Evolutionary conservation across 768 basidiomycete genomes (phyloP).

Genomic region (Rhodotorula diobovata): DNA sequence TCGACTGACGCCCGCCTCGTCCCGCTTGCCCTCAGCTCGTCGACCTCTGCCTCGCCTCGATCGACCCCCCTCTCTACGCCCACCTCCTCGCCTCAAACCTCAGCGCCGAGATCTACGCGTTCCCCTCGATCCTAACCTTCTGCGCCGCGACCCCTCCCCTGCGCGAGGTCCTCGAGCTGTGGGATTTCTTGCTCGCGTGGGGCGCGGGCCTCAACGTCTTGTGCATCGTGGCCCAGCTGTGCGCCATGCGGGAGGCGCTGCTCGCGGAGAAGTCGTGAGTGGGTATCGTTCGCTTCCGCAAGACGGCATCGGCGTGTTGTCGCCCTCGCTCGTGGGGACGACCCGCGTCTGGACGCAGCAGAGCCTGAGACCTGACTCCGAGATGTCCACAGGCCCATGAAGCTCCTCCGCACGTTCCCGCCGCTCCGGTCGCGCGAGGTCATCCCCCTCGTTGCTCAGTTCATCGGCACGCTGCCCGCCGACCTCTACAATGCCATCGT

Average conservation of each 20-base stretch:
- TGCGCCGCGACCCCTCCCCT: constrained; percentile 96
- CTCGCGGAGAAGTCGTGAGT: constrained; percentile 69
- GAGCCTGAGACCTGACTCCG: not conserved
- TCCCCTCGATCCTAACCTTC: constrained; percentile 89
- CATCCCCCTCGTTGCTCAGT: constrained; percentile 86
- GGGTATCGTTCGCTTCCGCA: not conserved
- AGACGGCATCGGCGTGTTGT: not conserved
- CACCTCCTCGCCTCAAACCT: constrained; percentile 84
- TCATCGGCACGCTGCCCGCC: constrained; percentile 82
- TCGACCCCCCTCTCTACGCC: constrained; percentile 78
- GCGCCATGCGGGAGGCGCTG: constrained; percentile 83
- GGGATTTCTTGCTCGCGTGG: constrained; percentile 96
- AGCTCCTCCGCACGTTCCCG: constrained; percentile 85
- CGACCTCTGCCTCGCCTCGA: constrained; percentile 83
- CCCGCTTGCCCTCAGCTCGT: constrained; percentile 60
- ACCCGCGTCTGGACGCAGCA: too few species aligned
- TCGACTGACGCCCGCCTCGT: too few species aligned
- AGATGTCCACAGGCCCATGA: constrained; percentile 69
- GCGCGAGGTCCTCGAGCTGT: constrained; percentile 86
- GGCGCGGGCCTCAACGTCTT: constrained; percentile 94
- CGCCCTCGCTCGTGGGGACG: not conserved
- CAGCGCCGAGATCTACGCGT: constrained; percentile 93
- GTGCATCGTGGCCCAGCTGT: constrained; percentile 90
- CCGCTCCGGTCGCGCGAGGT: constrained; percentile 80
- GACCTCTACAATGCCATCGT: constrained; percentile 85